Percentiles rank a stretch among this genome's conserved stretches.
Conservation (phyloP, 257 asterid genomes). For the Fraxinus anomala region DNA sequence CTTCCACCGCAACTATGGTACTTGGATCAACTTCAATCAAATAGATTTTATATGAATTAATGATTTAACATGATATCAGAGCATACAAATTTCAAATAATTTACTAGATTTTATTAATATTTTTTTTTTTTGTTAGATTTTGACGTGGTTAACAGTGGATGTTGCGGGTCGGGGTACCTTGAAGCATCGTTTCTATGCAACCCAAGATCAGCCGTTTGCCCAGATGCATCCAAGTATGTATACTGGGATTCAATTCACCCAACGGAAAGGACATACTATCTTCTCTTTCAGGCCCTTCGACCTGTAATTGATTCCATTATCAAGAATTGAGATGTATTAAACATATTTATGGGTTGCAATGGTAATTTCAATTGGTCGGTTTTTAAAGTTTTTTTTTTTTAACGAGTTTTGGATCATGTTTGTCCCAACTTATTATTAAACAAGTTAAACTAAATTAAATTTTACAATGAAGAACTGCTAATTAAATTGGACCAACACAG, state of each 20-base stretch:
- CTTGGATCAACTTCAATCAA: slow-evolving; percentile 7
- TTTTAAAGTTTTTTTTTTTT: too few relatives aligned
- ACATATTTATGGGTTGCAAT: neutral
- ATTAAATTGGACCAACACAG: too few relatives aligned
- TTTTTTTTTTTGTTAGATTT: slow-evolving; percentile 39
- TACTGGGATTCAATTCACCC: slow-evolving; percentile 87
- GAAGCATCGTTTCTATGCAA: slow-evolving; percentile 66
- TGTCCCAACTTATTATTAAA: neutral
- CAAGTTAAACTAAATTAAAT: too few relatives aligned
- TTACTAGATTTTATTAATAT: too few relatives aligned
- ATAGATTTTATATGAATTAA: neutral
- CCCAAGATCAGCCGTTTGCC: slow-evolving; percentile 41
- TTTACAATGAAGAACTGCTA: too few relatives aligned
- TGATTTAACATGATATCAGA: neutral
- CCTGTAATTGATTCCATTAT: slow-evolving; percentile 48
- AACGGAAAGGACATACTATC: slow-evolving; percentile 44
- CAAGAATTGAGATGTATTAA: slow-evolving; percentile 11
- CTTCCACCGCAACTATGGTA: slow-evolving; percentile 46
- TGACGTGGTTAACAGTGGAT: slow-evolving; percentile 57
- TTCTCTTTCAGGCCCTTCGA: slow-evolving; percentile 36
- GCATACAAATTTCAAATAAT: neutral
- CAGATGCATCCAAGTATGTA: slow-evolving; percentile 51
- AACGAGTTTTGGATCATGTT: too few relatives aligned
- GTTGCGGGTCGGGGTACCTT: slow-evolving; percentile 78
- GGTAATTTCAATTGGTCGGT: neutral